Percentiles rank a stretch among this genome's conserved stretches.
Evolutionary conservation across 345 rosid species (phyloP).

Genomic region (Eucalyptus lansdowneana): DNA sequence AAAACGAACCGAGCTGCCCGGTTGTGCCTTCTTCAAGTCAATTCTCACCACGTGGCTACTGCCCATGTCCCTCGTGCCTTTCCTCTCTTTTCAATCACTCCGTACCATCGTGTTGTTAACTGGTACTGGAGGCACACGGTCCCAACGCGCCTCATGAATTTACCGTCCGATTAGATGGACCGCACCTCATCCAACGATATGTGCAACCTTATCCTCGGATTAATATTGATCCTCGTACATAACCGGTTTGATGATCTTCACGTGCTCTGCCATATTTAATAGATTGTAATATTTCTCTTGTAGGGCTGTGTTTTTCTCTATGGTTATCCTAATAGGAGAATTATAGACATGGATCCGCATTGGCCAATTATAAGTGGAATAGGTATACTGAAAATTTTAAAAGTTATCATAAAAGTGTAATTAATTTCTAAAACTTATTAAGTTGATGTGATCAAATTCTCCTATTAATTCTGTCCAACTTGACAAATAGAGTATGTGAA

Average conservation of each 20-base stretch:
- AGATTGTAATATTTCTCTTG: not conserved
- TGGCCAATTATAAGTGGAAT: too few relatives aligned
- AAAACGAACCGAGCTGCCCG: not conserved
- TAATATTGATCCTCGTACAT: not conserved
- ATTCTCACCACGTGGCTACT: not conserved
- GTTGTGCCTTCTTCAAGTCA: not conserved
- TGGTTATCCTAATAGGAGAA: not conserved
- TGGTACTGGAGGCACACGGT: not conserved
- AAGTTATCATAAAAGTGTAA: too few relatives aligned
- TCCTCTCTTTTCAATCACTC: not conserved
- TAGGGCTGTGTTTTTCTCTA: not conserved
- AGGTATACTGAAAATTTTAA: too few relatives aligned
- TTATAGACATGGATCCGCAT: not conserved
- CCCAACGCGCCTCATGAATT: not conserved
- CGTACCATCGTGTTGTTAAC: not conserved
- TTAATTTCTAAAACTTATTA: accelerated
- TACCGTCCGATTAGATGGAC: not conserved
- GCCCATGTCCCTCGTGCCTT: not conserved
- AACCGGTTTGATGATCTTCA: not conserved
- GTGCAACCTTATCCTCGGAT: not conserved
- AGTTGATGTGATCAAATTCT: too few relatives aligned
- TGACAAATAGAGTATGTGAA: accelerated
- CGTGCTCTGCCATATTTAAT: not conserved
- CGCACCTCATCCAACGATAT: not conserved
- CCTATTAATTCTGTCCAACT: not conserved